phyloP scores from a whole-genome alignment of 2,329 filamentous ascomycete genomes.

The Ceratocystis albifundus region DNA sequence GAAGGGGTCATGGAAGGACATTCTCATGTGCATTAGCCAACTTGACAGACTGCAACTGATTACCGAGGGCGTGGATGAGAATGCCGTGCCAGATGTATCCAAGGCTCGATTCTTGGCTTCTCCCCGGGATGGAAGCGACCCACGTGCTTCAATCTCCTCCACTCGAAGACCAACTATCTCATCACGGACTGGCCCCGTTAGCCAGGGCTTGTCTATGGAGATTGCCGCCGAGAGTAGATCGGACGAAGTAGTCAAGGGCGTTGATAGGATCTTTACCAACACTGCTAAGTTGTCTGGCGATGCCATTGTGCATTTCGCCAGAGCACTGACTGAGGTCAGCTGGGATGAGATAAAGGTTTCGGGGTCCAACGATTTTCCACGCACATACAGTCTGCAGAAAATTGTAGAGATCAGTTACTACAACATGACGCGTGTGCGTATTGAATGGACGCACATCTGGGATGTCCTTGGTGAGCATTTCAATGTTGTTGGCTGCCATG shows the following conservation, averaged over 20 bases:
- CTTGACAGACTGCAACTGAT: slow-evolving; percentile 91
- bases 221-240: slow-evolving; percentile 88
- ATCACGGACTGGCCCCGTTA: slow-evolving; percentile 28
- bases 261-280: slow-evolving; percentile 94
- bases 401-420: slow-evolving; percentile 98
- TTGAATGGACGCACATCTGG: slow-evolving; percentile 98
- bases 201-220: slow-evolving; percentile 57
- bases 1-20: slow-evolving; percentile 86
- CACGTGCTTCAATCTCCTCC: slow-evolving; percentile 54
- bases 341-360: slow-evolving; percentile 99
- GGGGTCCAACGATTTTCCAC: slow-evolving; percentile 84
- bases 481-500: slow-evolving; percentile 92
- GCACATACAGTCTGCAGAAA: slow-evolving; percentile 95
- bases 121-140: slow-evolving; percentile 43
- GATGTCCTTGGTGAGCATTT: slow-evolving; percentile 96
- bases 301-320: slow-evolving; percentile 90
- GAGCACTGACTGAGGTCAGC: slow-evolving; percentile 84
- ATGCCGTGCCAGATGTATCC: slow-evolving; percentile 80
- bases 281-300: slow-evolving; percentile 87
- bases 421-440: slow-evolving; percentile 97
- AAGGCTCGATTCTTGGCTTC: slow-evolving; percentile 61
- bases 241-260: slow-evolving; percentile 80
- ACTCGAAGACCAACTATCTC: slow-evolving; percentile 29
- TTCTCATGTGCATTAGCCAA: slow-evolving; percentile 90
- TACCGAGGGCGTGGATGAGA: slow-evolving; percentile 87